These are phyloP conservation scores for Irpex sp. DNA, from an alignment of 1,284 basidiomycete genomes.

Conservation along the genomic window DNA sequence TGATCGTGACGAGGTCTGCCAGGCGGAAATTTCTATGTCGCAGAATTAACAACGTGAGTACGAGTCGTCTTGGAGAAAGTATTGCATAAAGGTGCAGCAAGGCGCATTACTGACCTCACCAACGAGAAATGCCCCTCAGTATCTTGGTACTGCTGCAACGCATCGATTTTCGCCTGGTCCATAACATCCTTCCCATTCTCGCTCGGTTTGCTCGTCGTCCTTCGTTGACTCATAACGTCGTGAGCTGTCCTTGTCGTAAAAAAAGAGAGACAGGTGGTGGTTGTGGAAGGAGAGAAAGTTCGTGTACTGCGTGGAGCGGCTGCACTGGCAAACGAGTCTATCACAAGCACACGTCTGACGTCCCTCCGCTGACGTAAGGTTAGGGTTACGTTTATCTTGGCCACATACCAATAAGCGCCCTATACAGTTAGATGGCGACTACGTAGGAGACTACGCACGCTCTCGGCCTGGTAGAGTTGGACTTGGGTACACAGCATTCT, in stretches of 20 bases:
- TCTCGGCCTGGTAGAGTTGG: too few species aligned
- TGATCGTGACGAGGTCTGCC: conserved; percentile 98
- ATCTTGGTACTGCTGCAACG: conserved; percentile 82
- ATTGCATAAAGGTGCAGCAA: conserved; percentile 1
- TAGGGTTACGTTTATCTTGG: not conserved
- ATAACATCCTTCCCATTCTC: conserved; percentile 9
- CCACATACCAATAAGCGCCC: too few species aligned
- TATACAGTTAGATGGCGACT: too few species aligned
- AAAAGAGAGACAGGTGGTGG: not conserved
- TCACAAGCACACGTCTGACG: conserved; percentile 7
- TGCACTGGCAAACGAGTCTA: not conserved
- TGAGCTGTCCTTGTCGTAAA: not conserved
- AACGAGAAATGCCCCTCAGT: conserved; percentile 93
- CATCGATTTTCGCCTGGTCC: conserved; percentile 41
- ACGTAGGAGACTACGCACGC: too few species aligned
- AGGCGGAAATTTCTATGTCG: conserved; percentile 88
- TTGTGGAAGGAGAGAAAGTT: not conserved
- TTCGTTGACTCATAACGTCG: conserved; percentile 31
- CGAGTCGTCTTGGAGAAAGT: too few species aligned
- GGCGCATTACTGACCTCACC: conserved; percentile 65
- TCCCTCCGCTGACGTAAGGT: conserved; percentile 4
- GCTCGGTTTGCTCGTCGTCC: conserved; percentile 13
- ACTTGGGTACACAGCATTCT: conserved; percentile 40
- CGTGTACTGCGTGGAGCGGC: conserved; percentile 4
- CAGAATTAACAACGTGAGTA: too few species aligned